These are phyloP conservation scores for Magnusiomyces magnusii DNA, from an alignment of 1,139 yeast species.

Conservation along the genomic window DNA sequence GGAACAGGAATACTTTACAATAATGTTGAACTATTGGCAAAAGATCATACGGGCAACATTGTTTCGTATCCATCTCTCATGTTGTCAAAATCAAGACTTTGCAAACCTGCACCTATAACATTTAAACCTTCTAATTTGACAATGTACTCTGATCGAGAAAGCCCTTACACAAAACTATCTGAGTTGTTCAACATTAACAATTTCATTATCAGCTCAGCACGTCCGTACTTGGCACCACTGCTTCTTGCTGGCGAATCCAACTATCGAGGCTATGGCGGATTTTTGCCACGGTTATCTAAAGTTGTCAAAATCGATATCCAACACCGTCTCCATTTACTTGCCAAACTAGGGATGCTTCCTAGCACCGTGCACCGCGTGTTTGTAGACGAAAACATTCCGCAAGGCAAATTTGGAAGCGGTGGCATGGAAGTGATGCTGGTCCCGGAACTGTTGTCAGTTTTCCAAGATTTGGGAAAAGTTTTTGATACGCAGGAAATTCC, in stretches of 20 bases:
- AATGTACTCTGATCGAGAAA: conserved; percentile 36
- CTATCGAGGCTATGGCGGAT: conserved; percentile 46
- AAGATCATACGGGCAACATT: conserved; percentile 41
- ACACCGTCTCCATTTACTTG: conserved; percentile 74
- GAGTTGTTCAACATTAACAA: conserved; percentile 93
- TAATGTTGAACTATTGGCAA: conserved; percentile 53
- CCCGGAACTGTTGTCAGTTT: conserved; percentile 67
- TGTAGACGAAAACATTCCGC: conserved; percentile 80
- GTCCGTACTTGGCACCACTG: conserved; percentile 83
- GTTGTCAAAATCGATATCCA: conserved; percentile 61
- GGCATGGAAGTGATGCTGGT: conserved; percentile 82
- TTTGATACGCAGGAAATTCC: conserved; percentile 62
- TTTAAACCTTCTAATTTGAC: conserved; percentile 42
- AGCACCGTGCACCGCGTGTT: conserved; percentile 66
- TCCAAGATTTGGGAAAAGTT: conserved; percentile 61
- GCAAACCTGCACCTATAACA: conserved; percentile 30
- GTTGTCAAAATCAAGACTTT: conserved; percentile 13
- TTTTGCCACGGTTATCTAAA: conserved; percentile 40
- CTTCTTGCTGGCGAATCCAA: conserved; percentile 73
- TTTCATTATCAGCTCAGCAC: conserved; percentile 78
- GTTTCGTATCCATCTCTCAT: conserved; percentile 22
- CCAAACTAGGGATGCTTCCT: conserved; percentile 68
- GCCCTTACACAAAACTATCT: conserved; percentile 81
- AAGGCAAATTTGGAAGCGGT: conserved; percentile 27
- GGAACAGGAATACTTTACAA: conserved; percentile 60